These are phyloP conservation scores for Ophiocordyceps camponoti-leonardi DNA, from an alignment of 2,329 filamentous ascomycete genomes.

Conservation along the genomic window DNA sequence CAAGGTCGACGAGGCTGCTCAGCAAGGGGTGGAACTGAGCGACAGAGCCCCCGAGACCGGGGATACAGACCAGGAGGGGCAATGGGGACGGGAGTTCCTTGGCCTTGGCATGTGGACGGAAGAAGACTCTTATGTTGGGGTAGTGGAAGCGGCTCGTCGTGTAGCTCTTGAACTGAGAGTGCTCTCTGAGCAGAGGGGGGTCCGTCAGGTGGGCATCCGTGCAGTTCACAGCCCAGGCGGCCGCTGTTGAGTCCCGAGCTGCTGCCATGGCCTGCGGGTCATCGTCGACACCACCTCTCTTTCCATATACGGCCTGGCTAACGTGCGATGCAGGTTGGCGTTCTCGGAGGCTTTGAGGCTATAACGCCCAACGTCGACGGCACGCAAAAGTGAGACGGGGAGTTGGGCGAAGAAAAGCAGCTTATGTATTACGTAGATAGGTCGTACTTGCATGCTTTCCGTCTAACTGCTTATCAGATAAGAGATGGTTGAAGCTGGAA, in stretches of 20 bases:
- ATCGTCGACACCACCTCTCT: neutral
- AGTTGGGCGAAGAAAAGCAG: neutral
- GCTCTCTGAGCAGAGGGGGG: slow-evolving; percentile 61
- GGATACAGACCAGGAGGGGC: slow-evolving; percentile 77
- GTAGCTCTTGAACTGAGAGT: slow-evolving; percentile 56
- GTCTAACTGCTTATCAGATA: neutral
- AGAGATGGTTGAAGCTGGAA: neutral
- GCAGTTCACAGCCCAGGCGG: neutral
- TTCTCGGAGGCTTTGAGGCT: neutral
- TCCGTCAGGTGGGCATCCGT: slow-evolving; percentile 39
- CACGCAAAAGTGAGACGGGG: neutral
- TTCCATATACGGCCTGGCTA: neutral
- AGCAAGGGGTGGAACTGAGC: slow-evolving; percentile 75
- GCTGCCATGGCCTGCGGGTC: slow-evolving; percentile 1
- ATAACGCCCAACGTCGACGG: neutral
- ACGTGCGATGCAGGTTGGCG: neutral
- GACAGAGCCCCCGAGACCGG: slow-evolving; percentile 82
- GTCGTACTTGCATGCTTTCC: neutral
- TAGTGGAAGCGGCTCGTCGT: slow-evolving; percentile 57
- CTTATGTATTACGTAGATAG: neutral
- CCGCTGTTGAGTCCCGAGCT: neutral
- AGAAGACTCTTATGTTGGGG: slow-evolving; percentile 65
- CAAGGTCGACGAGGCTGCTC: slow-evolving; percentile 64
- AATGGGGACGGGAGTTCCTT: slow-evolving; percentile 62
- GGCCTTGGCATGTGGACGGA: slow-evolving; percentile 65